Conservation (phyloP, 2,329 filamentous ascomycete species). For the Rhynchosporium graminicola region DNA sequence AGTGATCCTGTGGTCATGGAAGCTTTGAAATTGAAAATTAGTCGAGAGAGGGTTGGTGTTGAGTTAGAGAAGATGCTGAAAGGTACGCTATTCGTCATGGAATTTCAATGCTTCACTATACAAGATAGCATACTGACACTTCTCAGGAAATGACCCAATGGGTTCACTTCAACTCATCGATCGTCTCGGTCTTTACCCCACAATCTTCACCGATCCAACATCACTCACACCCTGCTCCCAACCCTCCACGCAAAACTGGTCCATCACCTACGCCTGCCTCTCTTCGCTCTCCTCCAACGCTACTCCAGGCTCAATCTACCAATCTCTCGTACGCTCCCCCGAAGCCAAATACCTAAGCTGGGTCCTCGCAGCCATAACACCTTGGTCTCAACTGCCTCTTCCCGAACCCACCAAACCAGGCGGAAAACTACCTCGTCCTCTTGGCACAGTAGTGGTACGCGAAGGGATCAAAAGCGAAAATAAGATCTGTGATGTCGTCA, state of each 20-base stretch:
- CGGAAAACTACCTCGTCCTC: slow-evolving; percentile 56
- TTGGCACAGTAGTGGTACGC: slow-evolving; percentile 64
- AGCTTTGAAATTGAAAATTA: slow-evolving; percentile 85
- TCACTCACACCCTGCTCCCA: slow-evolving; percentile 48
- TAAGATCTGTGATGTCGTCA: slow-evolving; percentile 69
- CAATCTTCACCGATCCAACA: slow-evolving; percentile 71
- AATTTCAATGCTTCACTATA: slow-evolving; percentile 24
- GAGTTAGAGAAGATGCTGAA: slow-evolving; percentile 92
- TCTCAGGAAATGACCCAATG: slow-evolving; percentile 57
- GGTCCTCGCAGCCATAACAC: slow-evolving; percentile 72
- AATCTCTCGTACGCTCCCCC: slow-evolving; percentile 59
- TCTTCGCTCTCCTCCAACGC: slow-evolving; percentile 49
- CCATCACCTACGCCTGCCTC: slow-evolving; percentile 63
- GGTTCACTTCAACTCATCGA: slow-evolving; percentile 66
- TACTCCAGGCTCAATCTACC: slow-evolving; percentile 51
- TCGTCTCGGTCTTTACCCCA: slow-evolving; percentile 65
- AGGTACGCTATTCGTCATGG: slow-evolving; percentile 46
- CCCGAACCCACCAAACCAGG: slow-evolving; percentile 43
- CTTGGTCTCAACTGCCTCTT: slow-evolving; percentile 62
- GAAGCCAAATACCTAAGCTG: slow-evolving; percentile 74
- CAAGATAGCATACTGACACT: slow-evolving; percentile 23
- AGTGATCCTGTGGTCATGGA: slow-evolving; percentile 72
- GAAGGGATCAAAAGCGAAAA: slow-evolving; percentile 82
- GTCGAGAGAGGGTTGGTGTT: slow-evolving; percentile 81
- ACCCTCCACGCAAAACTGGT: slow-evolving; percentile 63